Percentiles rank a stretch among this genome's conserved stretches.
Evolutionary conservation across 345 rosid genomes (phyloP).

Genomic region (Dovyalis caffra): DNA sequence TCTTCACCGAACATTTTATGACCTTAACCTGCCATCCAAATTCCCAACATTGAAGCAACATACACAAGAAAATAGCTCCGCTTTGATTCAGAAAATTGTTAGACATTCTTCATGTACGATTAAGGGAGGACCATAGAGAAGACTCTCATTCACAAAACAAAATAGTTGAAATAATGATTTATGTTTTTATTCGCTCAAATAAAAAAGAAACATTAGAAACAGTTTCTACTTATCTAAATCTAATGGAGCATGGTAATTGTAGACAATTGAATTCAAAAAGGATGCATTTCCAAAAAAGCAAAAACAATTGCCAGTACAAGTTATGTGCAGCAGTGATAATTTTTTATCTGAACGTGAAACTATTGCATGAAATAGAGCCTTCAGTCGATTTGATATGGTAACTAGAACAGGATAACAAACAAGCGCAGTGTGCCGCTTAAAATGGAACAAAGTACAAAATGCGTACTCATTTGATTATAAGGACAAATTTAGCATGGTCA

Average conservation of each 20-base stretch:
- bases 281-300: neutral
- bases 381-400: neutral
- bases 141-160: neutral
- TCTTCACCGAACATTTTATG: constrained; percentile 79
- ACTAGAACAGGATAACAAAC: neutral
- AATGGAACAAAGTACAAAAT: neutral
- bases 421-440: neutral
- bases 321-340: neutral
- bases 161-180: neutral
- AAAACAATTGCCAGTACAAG: neutral
- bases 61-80: neutral
- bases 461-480: neutral
- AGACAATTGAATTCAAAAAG: neutral
- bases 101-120: neutral
- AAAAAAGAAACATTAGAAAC: neutral
- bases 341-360: neutral
- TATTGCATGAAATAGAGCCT: neutral
- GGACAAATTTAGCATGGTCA: neutral
- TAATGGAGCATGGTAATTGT: neutral
- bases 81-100: neutral
- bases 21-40: constrained; percentile 72
- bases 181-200: neutral
- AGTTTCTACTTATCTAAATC: neutral
- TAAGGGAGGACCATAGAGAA: neutral
- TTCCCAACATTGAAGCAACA: constrained; percentile 11